Percentiles rank a stretch among this genome's conserved stretches.
phyloP scores from a whole-genome alignment of 2,329 filamentous ascomycete genomes.

The Microdochium trichocladiopsis region DNA sequence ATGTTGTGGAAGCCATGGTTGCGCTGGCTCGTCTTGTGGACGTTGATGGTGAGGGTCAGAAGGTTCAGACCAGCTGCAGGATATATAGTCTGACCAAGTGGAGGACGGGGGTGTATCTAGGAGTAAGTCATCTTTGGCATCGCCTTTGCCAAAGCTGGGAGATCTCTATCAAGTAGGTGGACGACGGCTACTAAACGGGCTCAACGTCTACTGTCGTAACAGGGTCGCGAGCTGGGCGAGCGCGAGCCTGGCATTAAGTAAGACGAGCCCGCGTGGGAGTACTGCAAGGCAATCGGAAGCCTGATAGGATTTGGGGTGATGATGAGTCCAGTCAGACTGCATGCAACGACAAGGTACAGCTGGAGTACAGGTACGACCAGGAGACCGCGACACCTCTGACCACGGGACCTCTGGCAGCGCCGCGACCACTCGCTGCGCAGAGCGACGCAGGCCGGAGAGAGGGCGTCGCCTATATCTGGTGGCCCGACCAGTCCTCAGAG shows the following conservation, averaged over 20 bases:
- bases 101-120: not conserved
- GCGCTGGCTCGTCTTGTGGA: conserved; percentile 15
- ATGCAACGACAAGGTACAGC: conserved; percentile 21
- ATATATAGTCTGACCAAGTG: not conserved
- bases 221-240: not conserved
- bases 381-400: conserved; percentile 22
- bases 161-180: not conserved
- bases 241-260: not conserved
- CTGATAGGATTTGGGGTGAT: conserved; percentile 16
- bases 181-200: not conserved
- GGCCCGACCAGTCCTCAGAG: conserved; percentile 19
- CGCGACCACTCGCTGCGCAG: not conserved
- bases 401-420: conserved; percentile 14
- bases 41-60: not conserved
- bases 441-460: not conserved
- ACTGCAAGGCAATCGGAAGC: conserved; percentile 20
- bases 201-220: not conserved
- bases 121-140: not conserved
- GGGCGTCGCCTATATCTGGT: conserved; percentile 13
- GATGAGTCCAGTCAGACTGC: conserved; percentile 15
- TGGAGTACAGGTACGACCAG: conserved; percentile 21
- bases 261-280: not conserved
- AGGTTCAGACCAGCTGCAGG: not conserved
- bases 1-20: conserved; percentile 24
- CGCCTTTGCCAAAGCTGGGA: not conserved